Evolutionary conservation across 805 yeast genomes (phyloP), one percentile per base, ranked within the genome.

Genomic region (Metschnikowia rubicola): DNA sequence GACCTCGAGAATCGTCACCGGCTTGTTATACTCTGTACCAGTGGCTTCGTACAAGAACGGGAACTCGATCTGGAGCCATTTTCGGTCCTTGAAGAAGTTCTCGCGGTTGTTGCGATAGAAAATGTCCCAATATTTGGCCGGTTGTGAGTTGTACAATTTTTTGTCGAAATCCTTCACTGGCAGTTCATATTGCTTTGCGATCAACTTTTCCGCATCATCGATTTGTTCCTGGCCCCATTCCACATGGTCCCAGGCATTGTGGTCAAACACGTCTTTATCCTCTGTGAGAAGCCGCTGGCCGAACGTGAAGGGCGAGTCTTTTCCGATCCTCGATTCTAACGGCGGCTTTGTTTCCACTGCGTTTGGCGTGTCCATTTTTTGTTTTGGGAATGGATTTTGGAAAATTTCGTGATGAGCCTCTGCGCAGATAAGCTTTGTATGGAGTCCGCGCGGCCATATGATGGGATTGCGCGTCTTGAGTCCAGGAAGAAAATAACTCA

Each of bases 161-260:
- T 87, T 89, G 63, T 92, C 96, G 61, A 86, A 87, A 2, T 88
- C 96, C 32, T 79, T 72, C n/a, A 94, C 99, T 0, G 97, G 98
- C 45, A 73, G 71, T 37, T 84, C 87, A 48, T 80, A 78, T 63
- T 94, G 99, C 53, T 81, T 78, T 19, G 79, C 66, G 32, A 92
- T 85, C 63, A 84, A 81, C 56, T 77, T 82, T 59, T 85, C 77
- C 3, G 97, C 97, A 53, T 85, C 82, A 17, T 71, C 61, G 11
- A 83, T 65, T 63, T 94, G 97, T 57, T 89, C 96, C 43, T 86
- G 90, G 41, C 96, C 97, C 96, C 97, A 91, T 61, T 89, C 96
- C 31, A 90, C 97, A 63, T 94, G 96, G 64, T 94, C 99, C 88
- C 94, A 86, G 0, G 99, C 99, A 63, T 94, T 94, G 62, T 86